Base-by-base conservation (phyloP, 148 eudicot genomes). In the Vaccinium darrowii region DNA sequence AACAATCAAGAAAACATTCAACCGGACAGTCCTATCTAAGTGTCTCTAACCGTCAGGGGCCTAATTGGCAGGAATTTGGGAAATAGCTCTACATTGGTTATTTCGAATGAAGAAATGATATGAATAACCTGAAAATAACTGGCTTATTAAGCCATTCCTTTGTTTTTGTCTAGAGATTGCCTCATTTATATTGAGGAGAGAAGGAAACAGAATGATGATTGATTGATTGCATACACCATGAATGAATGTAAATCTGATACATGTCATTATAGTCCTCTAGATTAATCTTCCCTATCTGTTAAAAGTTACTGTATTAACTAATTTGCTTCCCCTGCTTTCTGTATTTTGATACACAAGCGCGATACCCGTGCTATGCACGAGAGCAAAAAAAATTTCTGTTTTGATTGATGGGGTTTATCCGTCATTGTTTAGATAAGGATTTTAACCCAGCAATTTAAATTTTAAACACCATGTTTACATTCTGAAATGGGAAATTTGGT, bases 1-100 rank as follows among this genome's bases (percentile, higher is more conserved):
- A 36, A 36, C 39, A 36, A 36, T 36, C 84, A 76, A 43, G 89
- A 84, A 79, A 86, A 58, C 51, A 85, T 92, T 36, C 89, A 89
- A 39, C 27, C 93, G 9, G 98, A 93, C 6, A 87, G 39, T 80
- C 72, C 92, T 54, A n/a, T 77, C 25, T 75, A 23, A 1, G 36
- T 27, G 57, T 77, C 36, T 77, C 36, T n/a, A 47, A 8, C 1
- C 21, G 18, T 78, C 14, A 25, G 52, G 8, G 14, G 13, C 27
- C 62, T 7, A 23, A 53, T 52, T 52, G 49, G 49, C 36, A 8
- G 81, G 25, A 12, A 30, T 63, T 30, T 27, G 30, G 27, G 53
- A 78, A 76, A 52, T 52, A 78, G 62, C 27, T n/a, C 58, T 14
- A 0, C 56, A 25, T 43, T 14, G 43, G 50, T 76, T 52, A 15